Evolutionary conservation across 2,329 filamentous ascomycete species (phyloP).

Genomic region (Pseudopithomyces chartarum): DNA sequence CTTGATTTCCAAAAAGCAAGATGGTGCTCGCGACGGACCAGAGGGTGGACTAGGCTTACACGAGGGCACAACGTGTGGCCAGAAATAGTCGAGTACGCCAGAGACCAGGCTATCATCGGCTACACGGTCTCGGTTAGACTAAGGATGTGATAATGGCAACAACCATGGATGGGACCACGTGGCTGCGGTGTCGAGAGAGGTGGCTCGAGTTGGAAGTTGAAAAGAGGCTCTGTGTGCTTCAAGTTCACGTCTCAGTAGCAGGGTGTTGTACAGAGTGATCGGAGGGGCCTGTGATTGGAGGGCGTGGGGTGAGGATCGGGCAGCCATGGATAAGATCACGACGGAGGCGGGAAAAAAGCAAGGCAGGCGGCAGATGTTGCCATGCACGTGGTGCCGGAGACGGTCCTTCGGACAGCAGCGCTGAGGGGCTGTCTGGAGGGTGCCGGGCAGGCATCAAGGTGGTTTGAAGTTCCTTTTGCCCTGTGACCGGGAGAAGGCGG

Average conservation of each 20-base stretch:
- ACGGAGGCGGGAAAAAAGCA: constrained; percentile 7
- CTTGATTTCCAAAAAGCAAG: constrained; percentile 3
- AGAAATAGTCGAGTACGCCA: constrained; percentile 1
- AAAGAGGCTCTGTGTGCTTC: not conserved
- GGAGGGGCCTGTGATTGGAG: not conserved
- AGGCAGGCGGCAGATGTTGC: constrained; percentile 1
- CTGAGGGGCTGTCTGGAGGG: constrained; percentile 4
- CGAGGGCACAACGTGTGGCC: constrained; percentile 6
- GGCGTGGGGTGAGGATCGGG: not conserved
- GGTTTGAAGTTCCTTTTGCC: constrained; percentile 17
- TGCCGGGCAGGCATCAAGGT: not conserved
- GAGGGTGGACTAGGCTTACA: constrained; percentile 3
- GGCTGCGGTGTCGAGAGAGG: constrained; percentile 15
- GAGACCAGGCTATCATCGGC: constrained; percentile 22
- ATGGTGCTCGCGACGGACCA: constrained; percentile 6
- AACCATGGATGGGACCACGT: constrained; percentile 29
- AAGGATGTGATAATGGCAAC: constrained; percentile 10
- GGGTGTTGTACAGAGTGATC: not conserved
- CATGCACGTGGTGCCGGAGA: constrained; percentile 5
- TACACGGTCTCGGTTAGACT: constrained; percentile 16
- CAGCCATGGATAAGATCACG: constrained; percentile 6
- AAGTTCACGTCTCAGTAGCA: not conserved
- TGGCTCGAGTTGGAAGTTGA: constrained; percentile 12
- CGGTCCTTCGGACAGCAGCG: constrained; percentile 11
- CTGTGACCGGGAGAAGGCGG: constrained; percentile 9